Percentiles rank a stretch among this genome's conserved stretches.
Conservation (phyloP, 805 yeast genomes). For the Helenozyma rhizophorensis region DNA sequence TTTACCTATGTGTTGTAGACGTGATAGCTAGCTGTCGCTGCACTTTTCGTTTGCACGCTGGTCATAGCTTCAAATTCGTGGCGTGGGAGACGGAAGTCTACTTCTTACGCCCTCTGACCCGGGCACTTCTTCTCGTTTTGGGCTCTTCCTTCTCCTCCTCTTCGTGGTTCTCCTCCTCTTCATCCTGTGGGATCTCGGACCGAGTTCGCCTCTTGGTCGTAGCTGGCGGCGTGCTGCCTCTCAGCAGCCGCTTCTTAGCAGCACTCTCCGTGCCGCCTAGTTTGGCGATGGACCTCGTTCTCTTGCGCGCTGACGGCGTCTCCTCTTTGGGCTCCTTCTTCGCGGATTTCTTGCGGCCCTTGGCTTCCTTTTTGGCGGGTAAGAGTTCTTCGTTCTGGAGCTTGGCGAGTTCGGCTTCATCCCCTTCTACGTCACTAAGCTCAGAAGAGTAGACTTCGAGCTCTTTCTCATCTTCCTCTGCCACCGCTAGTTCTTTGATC, state of each 20-base stretch:
- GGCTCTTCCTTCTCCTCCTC: constrained; percentile 9
- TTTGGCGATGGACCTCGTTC: constrained; percentile 18
- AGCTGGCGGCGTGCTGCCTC: constrained; percentile 5
- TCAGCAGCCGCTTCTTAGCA: constrained; percentile 9
- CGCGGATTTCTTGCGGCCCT: constrained; percentile 8
- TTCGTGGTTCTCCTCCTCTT: constrained; percentile 3
- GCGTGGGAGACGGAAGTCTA: too few species aligned
- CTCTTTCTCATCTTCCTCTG: background rate
- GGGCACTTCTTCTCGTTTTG: constrained; percentile 10
- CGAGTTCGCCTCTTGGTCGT: constrained; percentile 15
- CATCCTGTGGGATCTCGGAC: constrained; percentile 14
- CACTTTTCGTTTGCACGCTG: too few species aligned
- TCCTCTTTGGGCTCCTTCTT: constrained; percentile 7
- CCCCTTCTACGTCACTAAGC: constrained; percentile 19
- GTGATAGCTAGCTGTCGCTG: too few species aligned
- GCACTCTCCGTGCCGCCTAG: constrained; percentile 11
- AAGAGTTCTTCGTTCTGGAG: constrained; percentile 15
- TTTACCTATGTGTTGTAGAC: too few species aligned
- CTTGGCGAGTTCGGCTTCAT: constrained; percentile 9
- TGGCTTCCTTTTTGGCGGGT: constrained; percentile 1
- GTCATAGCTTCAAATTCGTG: too few species aligned
- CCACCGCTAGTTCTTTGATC: constrained; percentile 1
- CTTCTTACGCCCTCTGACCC: constrained; percentile 1
- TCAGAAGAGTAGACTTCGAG: constrained; percentile 14
- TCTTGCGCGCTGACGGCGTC: constrained; percentile 9